A percentile compares a stretch with the other conserved stretches of the same genome.
Evolutionary conservation across 805 yeast genomes (phyloP).

Genomic region (Ogataea degrootiae): DNA sequence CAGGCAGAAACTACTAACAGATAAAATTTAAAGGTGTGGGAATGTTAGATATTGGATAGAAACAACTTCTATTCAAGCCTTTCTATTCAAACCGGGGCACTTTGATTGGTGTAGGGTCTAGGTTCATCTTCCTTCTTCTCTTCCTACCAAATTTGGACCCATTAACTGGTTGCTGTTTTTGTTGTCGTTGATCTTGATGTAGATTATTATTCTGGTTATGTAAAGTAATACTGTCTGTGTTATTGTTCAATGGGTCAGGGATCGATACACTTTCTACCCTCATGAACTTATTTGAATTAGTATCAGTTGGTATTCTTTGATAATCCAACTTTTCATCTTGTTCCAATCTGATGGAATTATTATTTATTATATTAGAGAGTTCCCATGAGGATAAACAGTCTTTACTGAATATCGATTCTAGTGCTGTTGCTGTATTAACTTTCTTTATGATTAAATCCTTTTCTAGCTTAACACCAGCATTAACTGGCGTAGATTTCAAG

Average conservation of each 20-base stretch:
- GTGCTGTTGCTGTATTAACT: not conserved
- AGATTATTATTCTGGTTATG: not conserved
- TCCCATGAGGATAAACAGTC: not conserved
- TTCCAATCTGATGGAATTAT: no score
- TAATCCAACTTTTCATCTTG: no score
- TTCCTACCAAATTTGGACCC: not conserved
- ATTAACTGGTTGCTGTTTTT: not conserved
- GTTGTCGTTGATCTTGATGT: not conserved
- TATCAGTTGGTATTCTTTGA: no score
- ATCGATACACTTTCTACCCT: no score
- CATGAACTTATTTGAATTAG: no score
- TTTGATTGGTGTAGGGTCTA: not conserved
- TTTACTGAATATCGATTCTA: not conserved
- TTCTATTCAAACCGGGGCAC: not conserved
- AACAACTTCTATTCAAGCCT: not conserved
- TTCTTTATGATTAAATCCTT: not conserved
- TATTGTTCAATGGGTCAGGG: no score
- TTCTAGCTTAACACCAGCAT: conserved; percentile 1
- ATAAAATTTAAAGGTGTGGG: no score
- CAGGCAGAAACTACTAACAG: no score
- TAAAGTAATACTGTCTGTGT: no score
- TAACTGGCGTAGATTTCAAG: conserved; percentile 7
- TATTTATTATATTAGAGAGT: not conserved
- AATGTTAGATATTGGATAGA: no score
- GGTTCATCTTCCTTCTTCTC: not conserved